A percentile compares a stretch with the other conserved stretches of the same genome.
phyloP scores from a whole-genome alignment of 108 stramenopile species.

The Stephanodiscus triporus region DNA sequence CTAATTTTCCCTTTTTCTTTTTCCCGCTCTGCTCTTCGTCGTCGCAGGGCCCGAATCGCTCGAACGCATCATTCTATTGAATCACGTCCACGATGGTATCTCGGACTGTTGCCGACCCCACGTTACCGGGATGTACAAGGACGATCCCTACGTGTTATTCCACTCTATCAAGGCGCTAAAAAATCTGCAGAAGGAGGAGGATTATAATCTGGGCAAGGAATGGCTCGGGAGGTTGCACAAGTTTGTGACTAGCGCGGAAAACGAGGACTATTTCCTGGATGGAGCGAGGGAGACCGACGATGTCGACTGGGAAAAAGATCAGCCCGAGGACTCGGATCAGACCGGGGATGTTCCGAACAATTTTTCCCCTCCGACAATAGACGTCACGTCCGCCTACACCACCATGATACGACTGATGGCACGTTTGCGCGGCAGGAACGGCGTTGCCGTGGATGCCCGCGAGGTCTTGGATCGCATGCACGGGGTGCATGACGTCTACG shows the following conservation, averaged over 20 bases:
- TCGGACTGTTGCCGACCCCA: constrained; percentile 11
- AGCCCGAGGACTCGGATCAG: neutral
- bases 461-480: constrained; percentile 47
- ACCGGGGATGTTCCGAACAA: neutral
- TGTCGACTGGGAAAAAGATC: neutral
- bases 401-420: constrained; percentile 41
- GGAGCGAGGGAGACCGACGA: neutral
- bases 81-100: constrained; percentile 37
- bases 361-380: constrained; percentile 11
- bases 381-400: constrained; percentile 54
- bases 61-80: constrained; percentile 32
- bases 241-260: constrained; percentile 35
- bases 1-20: neutral
- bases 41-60: constrained; percentile 41
- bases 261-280: constrained; percentile 28
- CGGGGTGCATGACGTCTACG: constrained; percentile 17
- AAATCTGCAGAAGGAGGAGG: constrained; percentile 34
- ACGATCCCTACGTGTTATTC: constrained; percentile 51
- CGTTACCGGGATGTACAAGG: constrained; percentile 28
- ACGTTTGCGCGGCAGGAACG: constrained; percentile 33
- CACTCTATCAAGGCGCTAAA: constrained; percentile 50
- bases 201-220: constrained; percentile 27
- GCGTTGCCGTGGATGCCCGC: constrained; percentile 35
- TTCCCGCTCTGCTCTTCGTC: neutral
- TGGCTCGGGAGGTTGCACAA: constrained; percentile 39